Evolutionary conservation across 1,139 yeast species (phyloP).

Genomic region (Nakaseomyces bracarensis): DNA sequence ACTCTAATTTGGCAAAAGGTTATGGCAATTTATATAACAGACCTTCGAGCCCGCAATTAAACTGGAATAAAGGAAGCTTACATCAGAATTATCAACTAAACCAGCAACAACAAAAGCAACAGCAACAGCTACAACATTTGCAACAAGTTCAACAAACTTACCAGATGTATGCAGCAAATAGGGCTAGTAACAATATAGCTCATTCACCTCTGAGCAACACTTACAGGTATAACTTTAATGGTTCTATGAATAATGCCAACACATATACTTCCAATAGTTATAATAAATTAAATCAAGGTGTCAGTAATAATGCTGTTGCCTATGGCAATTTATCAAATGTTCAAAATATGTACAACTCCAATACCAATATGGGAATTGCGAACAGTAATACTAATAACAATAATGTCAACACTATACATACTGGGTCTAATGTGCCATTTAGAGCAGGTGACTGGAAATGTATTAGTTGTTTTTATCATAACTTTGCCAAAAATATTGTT

Average conservation of each 20-base stretch:
- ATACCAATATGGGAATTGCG: too few relatives aligned
- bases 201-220: background rate
- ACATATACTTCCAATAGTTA: conserved; percentile 10
- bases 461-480: conserved; percentile 73
- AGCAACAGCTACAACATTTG: background rate
- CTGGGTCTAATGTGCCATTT: conserved; percentile 59
- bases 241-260: conserved; percentile 6
- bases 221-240: background rate
- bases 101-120: conserved; percentile 3
- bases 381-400: conserved; percentile 11
- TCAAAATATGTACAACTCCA: conserved; percentile 7
- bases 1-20: conserved; percentile 10
- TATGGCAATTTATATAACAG: conserved; percentile 10
- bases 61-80: conserved; percentile 2
- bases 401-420: conserved; percentile 13
- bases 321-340: conserved; percentile 10
- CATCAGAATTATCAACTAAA: background rate
- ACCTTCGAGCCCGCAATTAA: background rate
- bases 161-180: conserved; percentile 3
- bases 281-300: background rate
- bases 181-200: background rate
- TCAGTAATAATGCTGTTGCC: background rate
- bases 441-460: conserved; percentile 98
- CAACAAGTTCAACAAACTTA: conserved; percentile 4
- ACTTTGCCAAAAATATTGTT: conserved; percentile 82